These are phyloP conservation scores for Musa itinerans DNA, from an alignment of 176 grass and related monocot species.

Conservation along the genomic window DNA sequence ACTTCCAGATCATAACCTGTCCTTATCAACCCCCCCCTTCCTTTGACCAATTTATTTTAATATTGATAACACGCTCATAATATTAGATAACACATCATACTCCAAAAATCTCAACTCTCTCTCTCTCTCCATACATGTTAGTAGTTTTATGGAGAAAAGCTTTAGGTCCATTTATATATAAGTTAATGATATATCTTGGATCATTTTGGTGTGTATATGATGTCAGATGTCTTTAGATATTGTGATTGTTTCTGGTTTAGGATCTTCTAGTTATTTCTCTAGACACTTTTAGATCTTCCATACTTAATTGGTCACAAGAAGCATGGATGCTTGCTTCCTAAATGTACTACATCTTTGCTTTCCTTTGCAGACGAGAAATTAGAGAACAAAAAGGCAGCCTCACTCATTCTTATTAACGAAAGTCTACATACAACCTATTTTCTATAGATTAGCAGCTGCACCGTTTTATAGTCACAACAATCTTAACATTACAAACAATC, in stretches of 20 bases:
- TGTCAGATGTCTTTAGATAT: too few species aligned
- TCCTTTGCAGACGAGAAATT: not conserved
- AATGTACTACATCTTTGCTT: not conserved
- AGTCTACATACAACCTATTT: not conserved
- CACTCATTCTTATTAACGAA: too few species aligned
- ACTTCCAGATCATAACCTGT: not conserved
- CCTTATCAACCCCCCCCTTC: too few species aligned
- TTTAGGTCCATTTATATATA: too few species aligned
- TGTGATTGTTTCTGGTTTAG: too few species aligned
- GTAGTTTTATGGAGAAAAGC: not conserved
- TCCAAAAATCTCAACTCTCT: not conserved
- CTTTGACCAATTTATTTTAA: too few species aligned
- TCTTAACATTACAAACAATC: not conserved
- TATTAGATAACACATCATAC: not conserved
- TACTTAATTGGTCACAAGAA: too few species aligned
- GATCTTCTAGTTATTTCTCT: too few species aligned
- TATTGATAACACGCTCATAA: not conserved
- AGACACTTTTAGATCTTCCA: too few species aligned
- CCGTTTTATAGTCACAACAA: slow-evolving; percentile 4
- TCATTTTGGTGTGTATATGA: too few species aligned
- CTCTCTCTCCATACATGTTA: not conserved
- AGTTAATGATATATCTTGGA: too few species aligned
- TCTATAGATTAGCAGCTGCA: not conserved
- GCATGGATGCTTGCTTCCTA: too few species aligned
- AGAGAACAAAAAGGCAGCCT: not conserved